phyloP scores from a whole-genome alignment of 768 basidiomycete genomes.

The Trametes cingulata region DNA sequence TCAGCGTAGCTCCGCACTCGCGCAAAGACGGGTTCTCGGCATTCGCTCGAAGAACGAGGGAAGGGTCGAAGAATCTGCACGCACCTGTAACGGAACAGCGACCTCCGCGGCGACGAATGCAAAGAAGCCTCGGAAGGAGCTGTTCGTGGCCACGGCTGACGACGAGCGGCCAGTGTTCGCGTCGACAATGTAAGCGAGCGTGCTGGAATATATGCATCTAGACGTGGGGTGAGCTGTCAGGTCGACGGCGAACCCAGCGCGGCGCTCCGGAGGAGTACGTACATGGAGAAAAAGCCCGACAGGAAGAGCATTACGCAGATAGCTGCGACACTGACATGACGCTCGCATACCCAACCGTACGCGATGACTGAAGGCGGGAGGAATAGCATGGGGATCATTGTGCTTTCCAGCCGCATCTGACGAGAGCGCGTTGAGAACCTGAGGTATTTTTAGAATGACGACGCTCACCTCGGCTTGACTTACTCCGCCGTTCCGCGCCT shows the following conservation, averaged over 20 bases:
- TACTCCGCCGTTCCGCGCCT: constrained; percentile 45
- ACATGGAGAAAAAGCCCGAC: constrained; percentile 77
- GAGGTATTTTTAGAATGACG: not conserved
- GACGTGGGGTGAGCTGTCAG: not conserved
- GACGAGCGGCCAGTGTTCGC: constrained; percentile 81
- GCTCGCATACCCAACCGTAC: constrained; percentile 74
- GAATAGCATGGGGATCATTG: constrained; percentile 55
- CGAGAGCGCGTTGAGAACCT: not conserved
- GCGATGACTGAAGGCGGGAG: constrained; percentile 62
- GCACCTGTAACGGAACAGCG: constrained; percentile 70
- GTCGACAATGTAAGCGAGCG: constrained; percentile 85
- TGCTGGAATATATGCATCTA: constrained; percentile 64
- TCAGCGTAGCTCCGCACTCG: too few species aligned
- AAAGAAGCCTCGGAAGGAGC: constrained; percentile 66
- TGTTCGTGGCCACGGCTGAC: constrained; percentile 75
- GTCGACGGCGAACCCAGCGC: not conserved
- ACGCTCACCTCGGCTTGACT: constrained; percentile 62
- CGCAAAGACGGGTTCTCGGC: not conserved
- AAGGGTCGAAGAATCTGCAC: constrained; percentile 15
- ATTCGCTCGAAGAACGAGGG: too few species aligned
- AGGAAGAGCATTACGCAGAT: constrained; percentile 73
- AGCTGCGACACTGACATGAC: constrained; percentile 63
- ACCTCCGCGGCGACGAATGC: constrained; percentile 74
- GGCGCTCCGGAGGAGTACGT: constrained; percentile 26
- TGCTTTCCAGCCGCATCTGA: constrained; percentile 74